phyloP scores from a whole-genome alignment of 306 rosid species.

The Mimosa pudica region DNA sequence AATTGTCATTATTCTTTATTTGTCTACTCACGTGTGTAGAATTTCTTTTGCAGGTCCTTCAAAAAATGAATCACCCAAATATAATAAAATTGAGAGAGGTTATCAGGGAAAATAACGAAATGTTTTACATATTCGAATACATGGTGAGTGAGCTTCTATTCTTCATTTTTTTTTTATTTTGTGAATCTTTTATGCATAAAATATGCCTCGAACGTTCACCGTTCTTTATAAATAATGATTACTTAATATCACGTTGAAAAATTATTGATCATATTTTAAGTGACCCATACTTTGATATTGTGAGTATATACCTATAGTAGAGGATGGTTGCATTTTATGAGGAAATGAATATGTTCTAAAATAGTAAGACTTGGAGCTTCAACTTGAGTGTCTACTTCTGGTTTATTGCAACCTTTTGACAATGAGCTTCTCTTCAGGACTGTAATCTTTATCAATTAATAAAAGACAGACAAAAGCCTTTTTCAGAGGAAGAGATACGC shows the following conservation, averaged over 20 bases:
- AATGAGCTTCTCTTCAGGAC: conserved; percentile 53
- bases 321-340: conserved; percentile 21
- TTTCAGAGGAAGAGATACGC: conserved; percentile 73
- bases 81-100: conserved; percentile 84
- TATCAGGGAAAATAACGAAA: conserved; percentile 69
- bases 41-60: conserved; percentile 62
- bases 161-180: not conserved
- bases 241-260: conserved; percentile 11
- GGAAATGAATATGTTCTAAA: conserved; percentile 9
- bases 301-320: conserved; percentile 6
- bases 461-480: conserved; percentile 67
- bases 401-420: conserved; percentile 38
- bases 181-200: not conserved
- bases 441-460: conserved; percentile 78
- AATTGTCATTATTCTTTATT: conserved; percentile 5
- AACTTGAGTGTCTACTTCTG: conserved; percentile 8
- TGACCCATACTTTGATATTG: conserved; percentile 5
- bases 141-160: conserved; percentile 55
- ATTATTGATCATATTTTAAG: conserved; percentile 20
- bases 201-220: not conserved
- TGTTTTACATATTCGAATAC: conserved; percentile 80
- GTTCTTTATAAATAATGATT: conserved; percentile 6
- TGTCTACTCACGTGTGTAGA: conserved; percentile 37
- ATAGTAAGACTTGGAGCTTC: conserved; percentile 5
- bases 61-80: conserved; percentile 75